Conservation (phyloP, 305 asterid species). For the Stenogyne calaminthoides region DNA sequence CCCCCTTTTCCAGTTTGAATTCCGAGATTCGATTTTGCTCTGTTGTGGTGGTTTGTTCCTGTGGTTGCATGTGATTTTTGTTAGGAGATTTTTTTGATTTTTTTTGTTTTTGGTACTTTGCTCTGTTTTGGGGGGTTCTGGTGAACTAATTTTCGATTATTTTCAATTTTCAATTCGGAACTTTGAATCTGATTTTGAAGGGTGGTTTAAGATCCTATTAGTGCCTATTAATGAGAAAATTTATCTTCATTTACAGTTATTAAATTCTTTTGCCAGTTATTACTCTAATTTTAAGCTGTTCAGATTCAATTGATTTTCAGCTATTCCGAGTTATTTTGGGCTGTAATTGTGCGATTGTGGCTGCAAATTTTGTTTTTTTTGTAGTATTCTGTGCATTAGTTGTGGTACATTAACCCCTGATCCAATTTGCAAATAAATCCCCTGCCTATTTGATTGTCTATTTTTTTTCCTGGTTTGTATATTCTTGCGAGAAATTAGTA, state of each 20-base stretch:
- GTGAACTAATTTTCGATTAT: not conserved
- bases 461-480: not conserved
- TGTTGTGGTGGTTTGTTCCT: slow-evolving; percentile 9
- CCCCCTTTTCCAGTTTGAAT: not conserved
- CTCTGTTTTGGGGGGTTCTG: not conserved
- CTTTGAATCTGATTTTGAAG: slow-evolving; percentile 14
- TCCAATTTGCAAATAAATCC: slow-evolving; percentile 12
- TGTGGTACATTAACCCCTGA: not conserved
- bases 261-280: slow-evolving; percentile 27
- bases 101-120: not conserved
- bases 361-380: not conserved
- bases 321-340: slow-evolving; percentile 6
- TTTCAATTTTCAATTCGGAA: not conserved
- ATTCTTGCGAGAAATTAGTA: not conserved
- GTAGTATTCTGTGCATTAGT: not conserved
- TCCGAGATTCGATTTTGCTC: slow-evolving; percentile 4
- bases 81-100: not conserved
- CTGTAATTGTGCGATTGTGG: slow-evolving; percentile 6
- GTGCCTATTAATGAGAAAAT: slow-evolving; percentile 17
- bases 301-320: slow-evolving; percentile 19
- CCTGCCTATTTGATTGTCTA: not conserved
- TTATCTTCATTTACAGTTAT: slow-evolving; percentile 21
- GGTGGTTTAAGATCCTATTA: not conserved
- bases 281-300: slow-evolving; percentile 11
- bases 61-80: slow-evolving; percentile 38